Percentiles rank a stretch among this genome's conserved stretches.
phyloP scores from a whole-genome alignment of 1,284 basidiomycete genomes.

The Microstroma glucosiphilum region DNA sequence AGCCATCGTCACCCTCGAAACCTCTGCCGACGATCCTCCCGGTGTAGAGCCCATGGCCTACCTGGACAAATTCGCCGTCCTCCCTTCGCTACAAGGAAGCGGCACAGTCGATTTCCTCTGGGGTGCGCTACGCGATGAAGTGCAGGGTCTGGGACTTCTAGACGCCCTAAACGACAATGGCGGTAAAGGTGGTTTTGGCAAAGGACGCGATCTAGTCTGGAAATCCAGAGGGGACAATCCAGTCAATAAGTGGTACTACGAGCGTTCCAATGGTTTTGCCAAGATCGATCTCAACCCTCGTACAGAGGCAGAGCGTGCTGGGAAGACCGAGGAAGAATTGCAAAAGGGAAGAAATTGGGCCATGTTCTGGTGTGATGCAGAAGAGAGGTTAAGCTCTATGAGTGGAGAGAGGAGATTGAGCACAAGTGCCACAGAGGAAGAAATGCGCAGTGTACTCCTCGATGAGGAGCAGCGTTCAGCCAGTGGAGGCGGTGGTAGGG shows the following conservation, averaged over 20 bases:
- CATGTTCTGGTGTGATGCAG: constrained; percentile 97
- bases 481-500: background rate
- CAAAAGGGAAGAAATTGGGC: constrained; percentile 60
- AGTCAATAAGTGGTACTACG: constrained; percentile 99
- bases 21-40: constrained; percentile 33
- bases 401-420: constrained; percentile 33
- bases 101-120: constrained; percentile 98
- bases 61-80: constrained; percentile 96
- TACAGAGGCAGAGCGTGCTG: constrained; percentile 10
- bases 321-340: constrained; percentile 50
- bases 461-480: constrained; percentile 7
- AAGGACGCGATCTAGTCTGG: constrained; percentile 93
- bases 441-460: constrained; percentile 9
- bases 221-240: constrained; percentile 85
- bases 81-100: constrained; percentile 89
- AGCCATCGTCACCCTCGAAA: constrained; percentile 86
- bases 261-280: constrained; percentile 84
- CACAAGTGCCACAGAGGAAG: constrained; percentile 19
- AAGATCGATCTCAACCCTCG: constrained; percentile 56
- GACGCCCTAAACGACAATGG: constrained; percentile 88
- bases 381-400: constrained; percentile 59
- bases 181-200: constrained; percentile 75
- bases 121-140: constrained; percentile 97
- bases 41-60: constrained; percentile 64
- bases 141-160: constrained; percentile 86